These are phyloP conservation scores for Neurospora sp. DNA, from an alignment of 495 filamentous ascomycete species.

Conservation along the genomic window DNA sequence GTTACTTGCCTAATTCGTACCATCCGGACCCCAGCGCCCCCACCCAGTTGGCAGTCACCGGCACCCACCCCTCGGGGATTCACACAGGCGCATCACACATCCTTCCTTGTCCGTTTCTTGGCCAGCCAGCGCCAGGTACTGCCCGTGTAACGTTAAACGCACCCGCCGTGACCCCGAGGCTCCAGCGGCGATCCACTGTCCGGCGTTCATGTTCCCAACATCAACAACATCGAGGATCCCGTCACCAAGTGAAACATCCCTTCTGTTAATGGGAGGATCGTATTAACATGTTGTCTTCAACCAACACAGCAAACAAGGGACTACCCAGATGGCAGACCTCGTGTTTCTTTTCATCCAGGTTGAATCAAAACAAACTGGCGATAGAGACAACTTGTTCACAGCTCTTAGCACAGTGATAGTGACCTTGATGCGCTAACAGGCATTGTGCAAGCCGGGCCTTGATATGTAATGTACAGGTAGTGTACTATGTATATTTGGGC, in stretches of 20 bases:
- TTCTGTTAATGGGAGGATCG: not conserved
- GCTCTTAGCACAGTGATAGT: not conserved
- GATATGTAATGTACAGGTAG: not conserved
- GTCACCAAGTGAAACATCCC: not conserved
- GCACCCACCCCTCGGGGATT: not conserved
- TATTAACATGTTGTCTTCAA: not conserved
- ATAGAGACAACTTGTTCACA: not conserved
- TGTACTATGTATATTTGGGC: not conserved
- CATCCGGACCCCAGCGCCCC: not conserved
- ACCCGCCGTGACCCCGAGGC: not conserved
- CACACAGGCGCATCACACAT: not conserved
- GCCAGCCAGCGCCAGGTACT: not conserved
- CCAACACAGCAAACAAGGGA: not conserved
- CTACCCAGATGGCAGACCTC: not conserved
- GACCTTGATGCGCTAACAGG: not conserved
- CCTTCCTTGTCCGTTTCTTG: not conserved
- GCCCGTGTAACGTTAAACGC: not conserved
- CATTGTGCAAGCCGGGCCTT: not conserved
- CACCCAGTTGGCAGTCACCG: not conserved
- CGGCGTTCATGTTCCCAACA: not conserved
- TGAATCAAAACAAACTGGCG: not conserved
- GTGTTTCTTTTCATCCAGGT: not conserved
- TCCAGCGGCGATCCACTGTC: not conserved
- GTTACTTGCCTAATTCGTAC: not conserved
- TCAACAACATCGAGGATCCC: not conserved